Base-by-base conservation (phyloP, 2,329 filamentous ascomycete genomes). In the Calonectria fujianensis region DNA sequence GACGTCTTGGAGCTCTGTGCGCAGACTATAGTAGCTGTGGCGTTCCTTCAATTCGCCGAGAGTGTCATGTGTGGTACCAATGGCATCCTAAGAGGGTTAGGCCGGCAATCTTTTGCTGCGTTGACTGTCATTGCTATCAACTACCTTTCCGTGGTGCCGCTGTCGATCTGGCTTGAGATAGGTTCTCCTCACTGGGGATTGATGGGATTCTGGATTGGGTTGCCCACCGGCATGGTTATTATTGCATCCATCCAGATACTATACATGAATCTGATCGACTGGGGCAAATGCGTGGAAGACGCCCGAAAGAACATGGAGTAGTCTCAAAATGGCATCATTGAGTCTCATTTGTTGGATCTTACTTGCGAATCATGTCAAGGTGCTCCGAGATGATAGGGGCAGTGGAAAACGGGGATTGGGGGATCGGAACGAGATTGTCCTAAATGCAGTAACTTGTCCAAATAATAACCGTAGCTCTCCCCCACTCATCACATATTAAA, bases 81-180 rank as follows among this genome's bases (percentile, higher is more conserved):
- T 16, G 57, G 57, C 11, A 39, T 61, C 13, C 6, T 61, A n/a
- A 39, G 57, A 61, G 57, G 57, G 4, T 27, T 61, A 16, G 57
- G 35, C n/a, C 35, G 57, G 5, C 57, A 61, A 14, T 61, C 57
- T 3, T 61, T 61, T 29, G 32, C 57, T 18, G 57, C 57, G 9
- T 61, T 13, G n/a, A 61, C 35, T 61, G 35, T 61, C 13, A 35
- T 61, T 39, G 35, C 35, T 27, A 41, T 61, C 35, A 61, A 61
- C n/a, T 61, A 61, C n/a, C n/a, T 61, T 29, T 13, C 35, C 8
- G 57, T 61, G 14, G 57, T 61, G 13, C 57, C 57, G 3, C n/a
- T 61, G 6, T 39, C 35, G 2, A 41, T 61, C 2, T 61, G 57
- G 57, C 57, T 61, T 39, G 57, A 61, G 13, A 16, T 61, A 7